Percentiles rank a stretch among this genome's conserved stretches.
phyloP scores from a whole-genome alignment of 805 yeast genomes.

The Pichia manshurica region DNA sequence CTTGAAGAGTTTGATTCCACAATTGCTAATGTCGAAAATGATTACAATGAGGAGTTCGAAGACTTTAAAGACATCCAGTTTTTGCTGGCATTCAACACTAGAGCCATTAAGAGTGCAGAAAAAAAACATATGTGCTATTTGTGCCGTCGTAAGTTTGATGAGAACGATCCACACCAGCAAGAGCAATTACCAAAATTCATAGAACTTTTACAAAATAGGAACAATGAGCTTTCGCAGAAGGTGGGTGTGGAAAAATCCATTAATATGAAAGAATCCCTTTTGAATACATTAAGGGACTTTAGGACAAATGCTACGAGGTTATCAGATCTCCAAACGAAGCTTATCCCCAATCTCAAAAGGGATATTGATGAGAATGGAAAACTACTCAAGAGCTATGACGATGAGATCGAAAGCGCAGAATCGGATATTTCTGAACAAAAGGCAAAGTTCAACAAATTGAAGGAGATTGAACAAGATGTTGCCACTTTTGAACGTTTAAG shows the following conservation, averaged over 20 bases:
- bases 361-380: neutral
- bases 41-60: slow-evolving; percentile 54
- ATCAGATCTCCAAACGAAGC: slow-evolving; percentile 26
- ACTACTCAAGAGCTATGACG: neutral
- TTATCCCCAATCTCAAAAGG: slow-evolving; percentile 17
- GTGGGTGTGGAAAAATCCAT: slow-evolving; percentile 19
- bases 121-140: slow-evolving; percentile 56
- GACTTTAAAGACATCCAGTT: slow-evolving; percentile 65
- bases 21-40: slow-evolving; percentile 52
- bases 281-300: slow-evolving; percentile 26
- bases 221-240: slow-evolving; percentile 17
- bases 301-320: slow-evolving; percentile 24
- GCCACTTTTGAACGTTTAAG: slow-evolving; percentile 1
- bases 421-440: slow-evolving; percentile 21
- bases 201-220: slow-evolving; percentile 22
- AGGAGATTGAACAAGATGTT: slow-evolving; percentile 11
- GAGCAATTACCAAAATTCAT: slow-evolving; percentile 19
- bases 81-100: slow-evolving; percentile 60
- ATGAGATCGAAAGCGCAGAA: slow-evolving; percentile 16
- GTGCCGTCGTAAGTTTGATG: slow-evolving; percentile 63
- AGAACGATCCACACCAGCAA: slow-evolving; percentile 17
- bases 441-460: slow-evolving; percentile 8
- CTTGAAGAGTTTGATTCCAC: slow-evolving; percentile 45
- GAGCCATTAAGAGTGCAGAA: slow-evolving; percentile 62
- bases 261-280: slow-evolving; percentile 25